These are phyloP conservation scores for Chimonanthus salicifolius DNA, from an alignment of 164 flowering plant genomes.

Conservation along the genomic window DNA sequence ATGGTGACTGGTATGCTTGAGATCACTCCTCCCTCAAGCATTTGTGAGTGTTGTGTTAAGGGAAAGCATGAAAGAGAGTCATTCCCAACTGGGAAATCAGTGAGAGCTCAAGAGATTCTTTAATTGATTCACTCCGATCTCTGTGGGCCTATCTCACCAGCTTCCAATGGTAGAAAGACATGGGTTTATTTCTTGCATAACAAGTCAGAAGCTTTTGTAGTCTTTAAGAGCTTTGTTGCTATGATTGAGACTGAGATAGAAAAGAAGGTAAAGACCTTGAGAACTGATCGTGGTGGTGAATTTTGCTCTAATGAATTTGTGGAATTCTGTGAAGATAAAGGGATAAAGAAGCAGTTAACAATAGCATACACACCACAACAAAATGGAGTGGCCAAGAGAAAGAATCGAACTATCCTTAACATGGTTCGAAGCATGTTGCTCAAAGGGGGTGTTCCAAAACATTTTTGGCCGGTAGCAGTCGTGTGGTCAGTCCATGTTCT, in stretches of 20 bases:
- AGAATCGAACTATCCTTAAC: not conserved
- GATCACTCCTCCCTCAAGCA: no score
- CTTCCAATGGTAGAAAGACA: not conserved
- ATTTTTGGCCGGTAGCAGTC: not conserved
- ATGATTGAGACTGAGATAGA: no score
- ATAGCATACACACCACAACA: not conserved
- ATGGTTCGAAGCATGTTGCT: not conserved
- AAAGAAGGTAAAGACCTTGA: not conserved
- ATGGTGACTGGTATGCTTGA: no score
- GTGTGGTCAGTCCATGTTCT: not conserved
- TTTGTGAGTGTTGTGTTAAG: no score
- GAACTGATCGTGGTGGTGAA: not conserved
- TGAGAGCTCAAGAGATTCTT: not conserved
- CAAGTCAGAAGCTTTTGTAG: no score
- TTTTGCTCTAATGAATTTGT: not conserved
- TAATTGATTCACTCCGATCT: not conserved
- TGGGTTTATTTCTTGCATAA: not conserved
- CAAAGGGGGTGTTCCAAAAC: not conserved
- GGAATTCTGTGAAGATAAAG: not conserved
- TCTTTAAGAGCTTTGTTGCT: no score
- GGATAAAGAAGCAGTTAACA: not conserved
- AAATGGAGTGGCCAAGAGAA: not conserved
- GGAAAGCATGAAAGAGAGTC: no score
- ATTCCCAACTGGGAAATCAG: not conserved
- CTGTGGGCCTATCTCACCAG: not conserved